phyloP scores from a whole-genome alignment of 495 filamentous ascomycete species.

The Neurospora cerealis region DNA sequence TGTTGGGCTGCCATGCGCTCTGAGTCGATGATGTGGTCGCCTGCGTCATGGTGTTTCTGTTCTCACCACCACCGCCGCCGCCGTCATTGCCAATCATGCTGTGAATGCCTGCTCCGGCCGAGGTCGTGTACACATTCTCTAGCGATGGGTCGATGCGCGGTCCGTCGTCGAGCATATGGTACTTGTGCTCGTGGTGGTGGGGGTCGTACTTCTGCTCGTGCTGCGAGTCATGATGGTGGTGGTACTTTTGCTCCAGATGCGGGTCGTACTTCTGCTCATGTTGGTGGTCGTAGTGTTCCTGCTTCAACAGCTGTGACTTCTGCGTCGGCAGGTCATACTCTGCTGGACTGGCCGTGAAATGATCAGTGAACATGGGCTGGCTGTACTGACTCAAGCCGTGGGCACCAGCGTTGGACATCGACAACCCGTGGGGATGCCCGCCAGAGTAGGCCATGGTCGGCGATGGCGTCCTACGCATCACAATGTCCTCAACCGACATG shows the following conservation, averaged over 20 bases:
- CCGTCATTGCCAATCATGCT: neutral
- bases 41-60: neutral
- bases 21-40: neutral
- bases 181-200: neutral
- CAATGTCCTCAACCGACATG: slow-evolving; percentile 40
- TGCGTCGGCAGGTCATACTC: neutral
- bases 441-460: slow-evolving; percentile 20
- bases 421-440: neutral
- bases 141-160: slow-evolving; percentile 16
- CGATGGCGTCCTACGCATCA: slow-evolving; percentile 37
- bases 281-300: neutral
- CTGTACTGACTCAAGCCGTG: slow-evolving; percentile 8
- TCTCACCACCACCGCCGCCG: neutral
- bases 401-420: neutral
- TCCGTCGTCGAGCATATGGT: neutral
- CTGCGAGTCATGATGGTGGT: neutral
- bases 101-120: neutral
- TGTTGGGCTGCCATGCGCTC: neutral
- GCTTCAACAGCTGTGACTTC: neutral
- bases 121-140: slow-evolving; percentile 4
- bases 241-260: neutral
- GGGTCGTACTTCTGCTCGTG: neutral
- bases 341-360: neutral
- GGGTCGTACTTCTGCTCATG: neutral
- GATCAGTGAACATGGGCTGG: neutral